A percentile compares a stretch with the other conserved stretches of the same genome.
phyloP scores from a whole-genome alignment of 2,329 filamentous ascomycete species.

The Knufia petricola region DNA sequence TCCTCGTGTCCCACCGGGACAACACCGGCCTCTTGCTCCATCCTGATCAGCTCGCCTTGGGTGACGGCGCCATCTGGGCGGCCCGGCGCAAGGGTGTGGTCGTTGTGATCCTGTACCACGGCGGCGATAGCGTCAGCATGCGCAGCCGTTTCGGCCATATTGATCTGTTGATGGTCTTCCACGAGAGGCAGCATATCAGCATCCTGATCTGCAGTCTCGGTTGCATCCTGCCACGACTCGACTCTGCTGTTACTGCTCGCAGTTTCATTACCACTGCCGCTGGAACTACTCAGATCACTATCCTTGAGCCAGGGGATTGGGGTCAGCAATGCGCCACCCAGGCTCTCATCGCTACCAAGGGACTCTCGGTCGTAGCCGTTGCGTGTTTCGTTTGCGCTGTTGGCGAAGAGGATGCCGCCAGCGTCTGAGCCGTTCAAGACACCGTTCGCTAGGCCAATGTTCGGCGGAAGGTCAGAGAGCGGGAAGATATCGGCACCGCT shows the following conservation, averaged over 20 bases:
- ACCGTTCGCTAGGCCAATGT: slow-evolving; percentile 48
- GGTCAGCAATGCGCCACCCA: slow-evolving; percentile 83
- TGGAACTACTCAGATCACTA: background rate
- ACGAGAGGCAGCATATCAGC: slow-evolving; percentile 5
- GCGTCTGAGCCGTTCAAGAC: slow-evolving; percentile 31
- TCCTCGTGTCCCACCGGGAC: slow-evolving; percentile 48
- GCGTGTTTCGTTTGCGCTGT: slow-evolving; percentile 17
- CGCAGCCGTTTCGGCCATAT: background rate
- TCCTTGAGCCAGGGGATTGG: slow-evolving; percentile 76
- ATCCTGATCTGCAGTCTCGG: slow-evolving; percentile 10
- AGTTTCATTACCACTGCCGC: background rate
- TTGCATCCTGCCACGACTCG: slow-evolving; percentile 15
- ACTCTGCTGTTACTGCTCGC: slow-evolving; percentile 23
- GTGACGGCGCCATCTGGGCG: slow-evolving; percentile 51
- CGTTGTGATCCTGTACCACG: background rate
- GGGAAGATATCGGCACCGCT: slow-evolving; percentile 74
- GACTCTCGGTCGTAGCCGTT: slow-evolving; percentile 21
- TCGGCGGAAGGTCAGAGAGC: slow-evolving; percentile 52
- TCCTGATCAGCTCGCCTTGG: slow-evolving; percentile 74
- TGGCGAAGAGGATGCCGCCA: slow-evolving; percentile 29
- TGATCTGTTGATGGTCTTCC: slow-evolving; percentile 1
- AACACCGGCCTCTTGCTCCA: slow-evolving; percentile 74
- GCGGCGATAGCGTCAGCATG: slow-evolving; percentile 3
- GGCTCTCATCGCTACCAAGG: slow-evolving; percentile 73
- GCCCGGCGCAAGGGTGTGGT: slow-evolving; percentile 24